Conservation (phyloP, 768 basidiomycete genomes). For the Xerocomellus amylosporus region DNA sequence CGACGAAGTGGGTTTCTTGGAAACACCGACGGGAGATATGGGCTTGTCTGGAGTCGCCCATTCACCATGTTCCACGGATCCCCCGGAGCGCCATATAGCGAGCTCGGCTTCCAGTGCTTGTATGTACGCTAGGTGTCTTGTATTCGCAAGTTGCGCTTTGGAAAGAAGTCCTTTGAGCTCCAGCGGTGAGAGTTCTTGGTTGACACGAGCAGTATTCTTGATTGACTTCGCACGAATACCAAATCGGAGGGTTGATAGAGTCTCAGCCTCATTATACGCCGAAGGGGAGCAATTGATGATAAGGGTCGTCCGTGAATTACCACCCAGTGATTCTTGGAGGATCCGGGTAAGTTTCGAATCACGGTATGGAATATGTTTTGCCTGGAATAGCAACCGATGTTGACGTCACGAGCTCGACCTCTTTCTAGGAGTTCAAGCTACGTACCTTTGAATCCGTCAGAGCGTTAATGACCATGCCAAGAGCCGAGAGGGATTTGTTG, state of each 20-base stretch:
- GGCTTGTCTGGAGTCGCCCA: constrained; percentile 76
- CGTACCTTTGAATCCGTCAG: constrained; percentile 91
- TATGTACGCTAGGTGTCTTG: constrained; percentile 82
- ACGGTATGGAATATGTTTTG: constrained; percentile 95
- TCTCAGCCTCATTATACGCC: constrained; percentile 95
- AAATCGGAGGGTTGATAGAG: constrained; percentile 94
- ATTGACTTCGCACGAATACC: constrained; percentile 99
- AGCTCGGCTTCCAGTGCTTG: constrained; percentile 89
- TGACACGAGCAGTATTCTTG: constrained; percentile 99
- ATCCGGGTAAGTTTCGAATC: constrained; percentile 99
- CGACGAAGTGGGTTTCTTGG: constrained; percentile 51
- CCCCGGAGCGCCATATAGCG: constrained; percentile 84
- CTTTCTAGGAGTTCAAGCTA: not conserved
- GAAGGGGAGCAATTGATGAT: constrained; percentile 99
- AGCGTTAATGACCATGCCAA: constrained; percentile 99
- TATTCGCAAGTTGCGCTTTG: constrained; percentile 85
- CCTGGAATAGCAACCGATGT: constrained; percentile 43
- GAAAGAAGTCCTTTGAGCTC: constrained; percentile 91
- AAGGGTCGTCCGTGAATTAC: constrained; percentile 93
- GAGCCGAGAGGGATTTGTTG: constrained; percentile 95
- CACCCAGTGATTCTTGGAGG: constrained; percentile 96
- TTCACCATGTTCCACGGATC: constrained; percentile 74
- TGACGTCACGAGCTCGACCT: constrained; percentile 1
- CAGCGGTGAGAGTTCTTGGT: constrained; percentile 93
- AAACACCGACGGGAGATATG: constrained; percentile 37